phyloP scores from a whole-genome alignment of 2,329 filamentous ascomycete genomes.

The Fusarium cicatricum region DNA sequence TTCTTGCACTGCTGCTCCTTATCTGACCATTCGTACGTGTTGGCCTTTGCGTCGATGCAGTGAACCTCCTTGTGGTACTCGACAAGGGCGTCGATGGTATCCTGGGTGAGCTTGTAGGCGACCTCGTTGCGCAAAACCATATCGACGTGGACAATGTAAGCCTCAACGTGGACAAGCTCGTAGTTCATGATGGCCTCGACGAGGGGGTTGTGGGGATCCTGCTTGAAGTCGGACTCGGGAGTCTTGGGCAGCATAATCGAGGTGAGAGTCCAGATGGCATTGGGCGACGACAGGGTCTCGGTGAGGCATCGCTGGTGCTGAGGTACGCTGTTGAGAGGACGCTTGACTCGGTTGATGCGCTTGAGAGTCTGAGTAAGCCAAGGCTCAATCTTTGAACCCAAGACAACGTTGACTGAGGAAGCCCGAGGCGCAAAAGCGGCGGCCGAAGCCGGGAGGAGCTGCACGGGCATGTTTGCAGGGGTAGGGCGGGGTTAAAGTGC shows the following conservation, averaged over 20 bases:
- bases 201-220: slow-evolving; percentile 66
- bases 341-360: slow-evolving; percentile 95
- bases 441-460: slow-evolving; percentile 93
- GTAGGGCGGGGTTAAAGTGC: slow-evolving; percentile 13
- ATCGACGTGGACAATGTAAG: slow-evolving; percentile 98
- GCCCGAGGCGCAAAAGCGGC: slow-evolving; percentile 92
- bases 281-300: slow-evolving; percentile 87
- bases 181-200: slow-evolving; percentile 91
- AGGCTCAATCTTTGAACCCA: slow-evolving; percentile 90
- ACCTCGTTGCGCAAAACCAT: slow-evolving; percentile 98
- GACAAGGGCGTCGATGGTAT: slow-evolving; percentile 91
- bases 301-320: slow-evolving; percentile 96
- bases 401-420: slow-evolving; percentile 91
- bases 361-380: slow-evolving; percentile 98
- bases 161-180: slow-evolving; percentile 91
- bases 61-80: slow-evolving; percentile 97
- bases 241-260: slow-evolving; percentile 93
- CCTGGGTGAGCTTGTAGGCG: slow-evolving; percentile 94
- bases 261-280: slow-evolving; percentile 93
- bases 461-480: slow-evolving; percentile 76
- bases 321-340: slow-evolving; percentile 93
- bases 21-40: slow-evolving; percentile 93
- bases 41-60: slow-evolving; percentile 87
- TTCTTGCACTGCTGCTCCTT: slow-evolving; percentile 98
- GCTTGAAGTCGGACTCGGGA: slow-evolving; percentile 83